phyloP scores from a whole-genome alignment of 2,329 filamentous ascomycete species.

The Byssoonygena ceratinophila region DNA sequence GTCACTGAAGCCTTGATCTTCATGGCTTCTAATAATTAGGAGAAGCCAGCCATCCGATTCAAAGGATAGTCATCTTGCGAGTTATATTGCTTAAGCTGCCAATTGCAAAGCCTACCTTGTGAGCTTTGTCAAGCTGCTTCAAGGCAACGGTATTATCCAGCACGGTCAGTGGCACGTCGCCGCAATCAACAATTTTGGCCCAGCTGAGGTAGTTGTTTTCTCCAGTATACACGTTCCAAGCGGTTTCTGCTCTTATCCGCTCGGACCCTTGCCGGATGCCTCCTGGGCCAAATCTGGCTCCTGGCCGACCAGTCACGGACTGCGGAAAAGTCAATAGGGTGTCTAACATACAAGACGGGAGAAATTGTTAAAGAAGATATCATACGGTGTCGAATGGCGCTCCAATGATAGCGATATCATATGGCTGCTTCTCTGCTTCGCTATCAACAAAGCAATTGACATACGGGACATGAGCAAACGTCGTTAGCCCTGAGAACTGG shows the following conservation, averaged over 20 bases:
- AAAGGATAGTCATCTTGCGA: too few relatives aligned
- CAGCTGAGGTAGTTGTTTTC: conserved; percentile 73
- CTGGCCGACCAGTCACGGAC: conserved; percentile 55
- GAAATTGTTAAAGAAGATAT: background rate
- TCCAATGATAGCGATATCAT: conserved; percentile 62
- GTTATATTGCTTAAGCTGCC: conserved; percentile 7
- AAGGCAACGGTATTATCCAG: conserved; percentile 76
- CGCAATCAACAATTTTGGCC: conserved; percentile 74
- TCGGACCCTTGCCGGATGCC: conserved; percentile 74
- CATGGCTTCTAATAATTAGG: background rate
- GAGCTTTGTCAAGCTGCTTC: conserved; percentile 73
- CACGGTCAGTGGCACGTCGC: conserved; percentile 76
- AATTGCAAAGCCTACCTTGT: conserved; percentile 46
- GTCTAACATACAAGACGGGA: conserved; percentile 26
- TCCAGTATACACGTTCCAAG: conserved; percentile 69
- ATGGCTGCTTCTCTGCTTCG: conserved; percentile 44
- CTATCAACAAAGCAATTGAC: conserved; percentile 55
- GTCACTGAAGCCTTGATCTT: background rate
- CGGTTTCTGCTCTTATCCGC: conserved; percentile 66
- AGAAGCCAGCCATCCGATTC: background rate
- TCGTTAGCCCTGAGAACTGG: conserved; percentile 60
- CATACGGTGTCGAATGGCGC: conserved; percentile 59
- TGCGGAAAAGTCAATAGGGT: conserved; percentile 15
- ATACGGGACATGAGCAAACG: conserved; percentile 61
- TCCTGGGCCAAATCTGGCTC: conserved; percentile 73